Evolutionary conservation across 148 eudicot genomes (phyloP), one percentile per base, ranked within the genome.

Genomic region (Pharnaceum exiguum): DNA sequence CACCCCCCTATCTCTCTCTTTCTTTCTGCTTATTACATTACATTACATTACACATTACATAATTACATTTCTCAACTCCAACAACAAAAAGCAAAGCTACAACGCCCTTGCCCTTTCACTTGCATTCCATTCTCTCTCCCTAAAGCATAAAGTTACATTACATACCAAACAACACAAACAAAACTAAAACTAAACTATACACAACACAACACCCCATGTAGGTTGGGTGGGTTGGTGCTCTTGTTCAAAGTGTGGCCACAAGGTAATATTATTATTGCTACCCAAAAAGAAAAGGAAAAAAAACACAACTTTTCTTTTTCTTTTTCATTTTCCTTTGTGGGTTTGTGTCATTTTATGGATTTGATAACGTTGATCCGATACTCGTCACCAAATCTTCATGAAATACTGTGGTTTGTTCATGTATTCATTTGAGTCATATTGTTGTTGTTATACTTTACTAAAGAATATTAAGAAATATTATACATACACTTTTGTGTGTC

Each of bases 351-450:
- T 50, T 60, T 46, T 39, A 67, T 67, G 72, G 75, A 75, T 75
- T 67, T 75, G 63, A 65, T 75, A 56, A 35, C 53, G 60, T 45
- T 70, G 71, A 50, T 70, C 62, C 71, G 79, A 54, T 70, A 66
- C 38, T 66, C 79, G 1, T 75, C 75, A 23, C 59, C 52, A 66
- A 75, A 75, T 70, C 79, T 75, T 66, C 72, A 75, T 52, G 79
- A 75, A 33, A 75, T 75, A 60, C 79, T 71, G 16, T 75, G 79
- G 72, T 70, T 75, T 52, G 72, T 75, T 66, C 79, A 75, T 70
- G 79, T 71, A 71, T 75, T 75, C 75, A 75, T 70, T 75, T 75
- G 69, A 71, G 61, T 23, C 25, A 13, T 59, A 31, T 24, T 26
- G 26, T 26, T 15, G n/a, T n/a, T n/a, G n/a, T n/a, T n/a, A n/a